Conservation (phyloP, 345 rosid genomes). For the Bruguiera parviflora region DNA sequence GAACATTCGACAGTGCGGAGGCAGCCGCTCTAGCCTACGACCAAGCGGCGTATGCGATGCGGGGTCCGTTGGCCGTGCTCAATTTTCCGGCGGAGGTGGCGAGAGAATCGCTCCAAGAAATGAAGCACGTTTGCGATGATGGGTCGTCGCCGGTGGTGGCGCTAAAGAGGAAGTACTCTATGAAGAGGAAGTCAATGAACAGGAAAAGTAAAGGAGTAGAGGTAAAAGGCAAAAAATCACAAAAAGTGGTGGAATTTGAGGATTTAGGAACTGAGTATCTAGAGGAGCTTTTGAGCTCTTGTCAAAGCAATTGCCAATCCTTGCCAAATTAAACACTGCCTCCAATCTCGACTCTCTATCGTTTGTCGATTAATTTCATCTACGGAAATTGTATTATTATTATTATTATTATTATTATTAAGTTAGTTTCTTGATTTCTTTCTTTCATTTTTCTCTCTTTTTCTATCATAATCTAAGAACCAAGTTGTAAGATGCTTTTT, state of each 20-base stretch:
- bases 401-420: background rate
- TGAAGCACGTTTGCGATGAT: conserved; percentile 31
- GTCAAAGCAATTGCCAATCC: background rate
- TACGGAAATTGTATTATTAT: background rate
- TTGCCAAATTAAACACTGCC: background rate
- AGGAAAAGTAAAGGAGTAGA: conserved; percentile 1
- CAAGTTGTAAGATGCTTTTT: background rate
- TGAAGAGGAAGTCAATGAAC: conserved; percentile 30
- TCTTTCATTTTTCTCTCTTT: background rate
- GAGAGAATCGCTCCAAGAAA: conserved; percentile 39
- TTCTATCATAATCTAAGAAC: background rate
- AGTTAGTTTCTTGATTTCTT: background rate
- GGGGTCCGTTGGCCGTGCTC: conserved; percentile 40
- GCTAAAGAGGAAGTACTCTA: conserved; percentile 38
- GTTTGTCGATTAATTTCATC: background rate
- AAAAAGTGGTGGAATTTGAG: conserved; percentile 11
- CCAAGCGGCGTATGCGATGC: conserved; percentile 45
- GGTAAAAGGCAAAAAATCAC: background rate
- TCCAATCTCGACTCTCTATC: background rate
- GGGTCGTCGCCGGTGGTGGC: conserved; percentile 47
- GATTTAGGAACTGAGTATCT: conserved; percentile 8
- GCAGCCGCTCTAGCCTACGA: conserved; percentile 49
- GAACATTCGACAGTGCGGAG: conserved; percentile 45
- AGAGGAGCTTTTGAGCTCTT: background rate
- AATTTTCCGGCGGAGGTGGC: conserved; percentile 44